phyloP scores from a whole-genome alignment of 257 asterid species.

The Solanum chaucha region DNA sequence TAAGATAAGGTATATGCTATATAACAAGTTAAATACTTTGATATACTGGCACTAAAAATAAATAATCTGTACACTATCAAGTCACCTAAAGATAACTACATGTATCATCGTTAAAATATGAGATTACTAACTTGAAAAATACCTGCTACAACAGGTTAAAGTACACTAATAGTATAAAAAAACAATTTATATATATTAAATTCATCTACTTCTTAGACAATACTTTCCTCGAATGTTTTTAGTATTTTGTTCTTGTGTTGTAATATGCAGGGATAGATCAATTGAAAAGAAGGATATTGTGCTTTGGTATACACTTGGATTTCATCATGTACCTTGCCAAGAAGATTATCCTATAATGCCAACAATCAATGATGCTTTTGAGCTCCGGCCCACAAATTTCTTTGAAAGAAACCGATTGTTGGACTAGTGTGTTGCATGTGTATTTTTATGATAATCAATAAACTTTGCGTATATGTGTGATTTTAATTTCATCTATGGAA shows the following conservation, averaged over 20 bases:
- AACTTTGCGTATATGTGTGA: not conserved
- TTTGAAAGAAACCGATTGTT: slow-evolving; percentile 44
- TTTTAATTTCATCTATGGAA: too few species aligned
- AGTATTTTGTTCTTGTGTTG: not conserved
- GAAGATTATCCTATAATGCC: slow-evolving; percentile 77
- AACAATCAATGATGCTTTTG: slow-evolving; percentile 36
- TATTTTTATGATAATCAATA: not conserved
- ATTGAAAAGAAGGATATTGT: slow-evolving; percentile 56
- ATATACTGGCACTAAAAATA: not conserved
- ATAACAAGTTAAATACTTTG: not conserved
- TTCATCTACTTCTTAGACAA: not conserved
- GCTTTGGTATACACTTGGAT: slow-evolving; percentile 65
- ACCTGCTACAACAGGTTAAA: slow-evolving; percentile 28
- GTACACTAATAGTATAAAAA: slow-evolving; percentile 18
- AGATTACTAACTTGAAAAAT: too few species aligned
- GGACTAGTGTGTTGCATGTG: not conserved
- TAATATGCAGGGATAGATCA: slow-evolving; percentile 29
- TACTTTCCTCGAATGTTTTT: not conserved
- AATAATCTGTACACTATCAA: not conserved
- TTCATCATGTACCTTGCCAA: slow-evolving; percentile 58
- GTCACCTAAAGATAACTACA: too few species aligned
- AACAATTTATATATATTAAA: not conserved
- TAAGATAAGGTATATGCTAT: too few species aligned
- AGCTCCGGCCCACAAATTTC: slow-evolving; percentile 54
- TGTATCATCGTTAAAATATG: too few species aligned